Evolutionary conservation across 352 stramenopile species (phyloP).

Genomic region (Phytophthora aleatoria): DNA sequence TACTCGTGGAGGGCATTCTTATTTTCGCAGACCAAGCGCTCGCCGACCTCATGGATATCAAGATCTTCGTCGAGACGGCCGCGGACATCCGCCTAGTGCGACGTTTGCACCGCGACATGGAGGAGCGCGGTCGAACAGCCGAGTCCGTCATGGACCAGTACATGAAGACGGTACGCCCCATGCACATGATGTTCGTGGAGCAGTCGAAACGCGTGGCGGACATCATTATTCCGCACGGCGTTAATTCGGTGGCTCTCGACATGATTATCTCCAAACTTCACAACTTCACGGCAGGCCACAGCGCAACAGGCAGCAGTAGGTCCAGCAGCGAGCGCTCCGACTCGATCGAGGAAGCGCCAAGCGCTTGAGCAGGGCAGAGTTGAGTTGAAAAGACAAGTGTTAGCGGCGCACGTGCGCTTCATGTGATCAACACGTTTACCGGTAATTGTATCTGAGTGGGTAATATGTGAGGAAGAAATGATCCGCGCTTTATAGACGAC

Average conservation of each 20-base stretch:
- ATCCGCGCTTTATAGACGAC: slow-evolving; percentile 11
- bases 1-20: slow-evolving; percentile 97
- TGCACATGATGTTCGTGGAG: slow-evolving; percentile 98
- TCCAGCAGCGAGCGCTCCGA: slow-evolving; percentile 52
- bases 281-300: slow-evolving; percentile 62
- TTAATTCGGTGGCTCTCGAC: slow-evolving; percentile 94
- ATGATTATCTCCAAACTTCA: slow-evolving; percentile 93
- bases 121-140: slow-evolving; percentile 94
- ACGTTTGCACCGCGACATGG: slow-evolving; percentile 92
- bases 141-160: slow-evolving; percentile 97
- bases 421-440: slow-evolving; percentile 27
- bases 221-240: slow-evolving; percentile 94
- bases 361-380: slow-evolving; percentile 17
- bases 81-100: slow-evolving; percentile 95
- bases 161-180: slow-evolving; percentile 96
- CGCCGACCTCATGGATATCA: slow-evolving; percentile 95
- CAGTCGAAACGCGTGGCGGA: slow-evolving; percentile 95
- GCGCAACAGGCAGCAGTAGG: slow-evolving; percentile 44
- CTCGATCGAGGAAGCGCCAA: slow-evolving; percentile 39
- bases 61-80: slow-evolving; percentile 97
- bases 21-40: slow-evolving; percentile 94
- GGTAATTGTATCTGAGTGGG: slow-evolving; percentile 21
- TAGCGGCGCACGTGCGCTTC: slow-evolving; percentile 17
- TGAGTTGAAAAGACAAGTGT: slow-evolving; percentile 28
- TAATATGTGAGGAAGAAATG: slow-evolving; percentile 20